Evolutionary conservation across 768 basidiomycete species (phyloP), one percentile per base, ranked within the genome.

Genomic region (Suillus cothurnatus): DNA sequence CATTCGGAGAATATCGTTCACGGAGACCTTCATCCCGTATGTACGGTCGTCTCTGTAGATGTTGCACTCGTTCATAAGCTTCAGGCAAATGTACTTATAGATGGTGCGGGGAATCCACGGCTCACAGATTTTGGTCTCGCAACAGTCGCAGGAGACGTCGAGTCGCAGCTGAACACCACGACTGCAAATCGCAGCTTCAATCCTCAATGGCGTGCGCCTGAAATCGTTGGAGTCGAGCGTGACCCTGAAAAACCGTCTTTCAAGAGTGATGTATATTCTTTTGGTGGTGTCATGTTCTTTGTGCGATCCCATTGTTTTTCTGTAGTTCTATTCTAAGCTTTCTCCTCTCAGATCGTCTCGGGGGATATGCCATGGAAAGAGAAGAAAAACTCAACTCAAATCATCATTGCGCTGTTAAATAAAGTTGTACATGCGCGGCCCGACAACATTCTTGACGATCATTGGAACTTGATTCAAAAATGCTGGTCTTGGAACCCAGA

Each of bases 71-170:
- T 28, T 52, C 2, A 2, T 6, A 15, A 21, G 28, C 2, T 4
- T 38, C 52, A 73, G 71, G 71, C 53, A 2, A 71, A 73, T 3
- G 63, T 72, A 0, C 59, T 72, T 6, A n/a, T 72, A 0, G 66
- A 68, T 3, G 38, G 28, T 14, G 31, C 62, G 14, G 66, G 76
- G n/a, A 77, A 74, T 23, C 81, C 78, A 0, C 75, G 77, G 12
- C 67, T 85, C 6, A 76, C 78, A 34, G 83, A 84, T 60, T 84
- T 85, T 41, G 83, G 83, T 1, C 69, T 83, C 7, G 81, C 81
- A n/a, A 79, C 68, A 38, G 75, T 82, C 50, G 71, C 77, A 19
- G 71, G 71, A 21, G 78, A 81, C 3, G 69, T 74, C 49, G 69
- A 73, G 26, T 57, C 71, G 19, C 69, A 69, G 47, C 74, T 63